phyloP scores from a whole-genome alignment of 768 basidiomycete genomes.

The Imleria badia region DNA sequence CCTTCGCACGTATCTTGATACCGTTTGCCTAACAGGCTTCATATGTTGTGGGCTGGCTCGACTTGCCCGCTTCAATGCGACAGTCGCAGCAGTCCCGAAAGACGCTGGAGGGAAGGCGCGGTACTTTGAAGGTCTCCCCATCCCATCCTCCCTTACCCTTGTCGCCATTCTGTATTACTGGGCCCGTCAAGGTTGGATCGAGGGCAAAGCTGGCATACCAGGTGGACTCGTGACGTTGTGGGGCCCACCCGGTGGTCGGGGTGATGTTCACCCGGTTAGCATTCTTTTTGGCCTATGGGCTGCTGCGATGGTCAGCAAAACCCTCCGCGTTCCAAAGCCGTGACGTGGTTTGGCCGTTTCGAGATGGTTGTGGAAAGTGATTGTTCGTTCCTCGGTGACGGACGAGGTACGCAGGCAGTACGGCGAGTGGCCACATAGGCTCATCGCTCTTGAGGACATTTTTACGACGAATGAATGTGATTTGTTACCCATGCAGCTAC shows the following conservation, averaged over 20 bases:
- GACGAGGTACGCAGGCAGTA: not conserved
- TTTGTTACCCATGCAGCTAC: not conserved
- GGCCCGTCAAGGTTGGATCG: conserved; percentile 83
- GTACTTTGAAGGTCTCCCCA: conserved; percentile 98
- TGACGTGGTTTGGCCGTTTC: conserved; percentile 32
- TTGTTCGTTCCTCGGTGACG: not conserved
- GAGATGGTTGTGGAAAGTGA: not conserved
- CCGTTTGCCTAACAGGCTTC: conserved; percentile 80
- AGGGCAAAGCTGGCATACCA: conserved; percentile 72
- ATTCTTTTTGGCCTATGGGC: conserved; percentile 85
- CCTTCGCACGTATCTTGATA: conserved; percentile 88
- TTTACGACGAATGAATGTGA: conserved; percentile 18
- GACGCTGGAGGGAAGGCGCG: conserved; percentile 82
- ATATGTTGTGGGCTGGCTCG: conserved; percentile 96
- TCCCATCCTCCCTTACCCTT: conserved; percentile 83
- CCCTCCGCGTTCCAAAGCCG: conserved; percentile 80
- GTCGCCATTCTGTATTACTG: conserved; percentile 80
- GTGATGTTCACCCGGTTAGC: conserved; percentile 83
- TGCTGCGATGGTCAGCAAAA: conserved; percentile 98
- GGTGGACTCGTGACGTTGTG: conserved; percentile 72
- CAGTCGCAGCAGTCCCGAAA: conserved; percentile 91
- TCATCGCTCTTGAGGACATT: conserved; percentile 3
- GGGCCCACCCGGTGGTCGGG: conserved; percentile 67
- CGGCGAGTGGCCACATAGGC: conserved; percentile 5
- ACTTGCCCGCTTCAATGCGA: conserved; percentile 97